Percentiles rank a stretch among this genome's conserved stretches.
These are phyloP conservation scores for Microdochium trichocladiopsis DNA, from an alignment of 2,329 filamentous ascomycete species.

Conservation along the genomic window DNA sequence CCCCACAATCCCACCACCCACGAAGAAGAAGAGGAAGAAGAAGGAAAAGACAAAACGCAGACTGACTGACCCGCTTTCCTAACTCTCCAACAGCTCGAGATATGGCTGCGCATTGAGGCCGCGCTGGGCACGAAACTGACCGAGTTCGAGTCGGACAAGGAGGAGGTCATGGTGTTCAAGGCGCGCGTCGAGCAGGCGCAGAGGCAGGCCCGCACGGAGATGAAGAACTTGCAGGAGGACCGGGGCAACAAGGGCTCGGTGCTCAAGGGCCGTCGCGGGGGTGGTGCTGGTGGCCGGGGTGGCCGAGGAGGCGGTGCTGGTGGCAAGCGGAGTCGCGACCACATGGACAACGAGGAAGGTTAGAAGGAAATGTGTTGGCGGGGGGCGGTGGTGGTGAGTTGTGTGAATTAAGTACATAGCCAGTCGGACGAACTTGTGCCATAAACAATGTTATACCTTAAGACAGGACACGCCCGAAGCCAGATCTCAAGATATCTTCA, in stretches of 20 bases:
- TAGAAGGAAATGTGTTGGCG: no score
- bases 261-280: conserved; percentile 30
- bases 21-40: no score
- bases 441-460: no score
- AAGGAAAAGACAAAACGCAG: not conserved
- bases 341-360: conserved; percentile 73
- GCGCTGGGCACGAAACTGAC: conserved; percentile 71
- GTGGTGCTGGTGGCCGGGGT: conserved; percentile 21
- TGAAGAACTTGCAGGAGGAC: conserved; percentile 73
- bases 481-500: no score
- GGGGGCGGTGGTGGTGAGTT: no score
- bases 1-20: no score
- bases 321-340: conserved; percentile 36
- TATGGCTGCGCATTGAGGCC: conserved; percentile 74
- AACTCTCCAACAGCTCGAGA: conserved; percentile 33
- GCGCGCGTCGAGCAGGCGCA: conserved; percentile 77
- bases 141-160: conserved; percentile 64
- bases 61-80: not conserved
- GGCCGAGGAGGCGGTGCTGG: conserved; percentile 3
- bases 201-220: conserved; percentile 67
- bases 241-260: conserved; percentile 47
- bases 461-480: no score
- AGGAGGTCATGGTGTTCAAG: conserved; percentile 79
- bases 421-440: no score
- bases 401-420: no score